Evolutionary conservation across 2,329 filamentous ascomycete genomes (phyloP).

Genomic region (Pestalotiopsis sp.): DNA sequence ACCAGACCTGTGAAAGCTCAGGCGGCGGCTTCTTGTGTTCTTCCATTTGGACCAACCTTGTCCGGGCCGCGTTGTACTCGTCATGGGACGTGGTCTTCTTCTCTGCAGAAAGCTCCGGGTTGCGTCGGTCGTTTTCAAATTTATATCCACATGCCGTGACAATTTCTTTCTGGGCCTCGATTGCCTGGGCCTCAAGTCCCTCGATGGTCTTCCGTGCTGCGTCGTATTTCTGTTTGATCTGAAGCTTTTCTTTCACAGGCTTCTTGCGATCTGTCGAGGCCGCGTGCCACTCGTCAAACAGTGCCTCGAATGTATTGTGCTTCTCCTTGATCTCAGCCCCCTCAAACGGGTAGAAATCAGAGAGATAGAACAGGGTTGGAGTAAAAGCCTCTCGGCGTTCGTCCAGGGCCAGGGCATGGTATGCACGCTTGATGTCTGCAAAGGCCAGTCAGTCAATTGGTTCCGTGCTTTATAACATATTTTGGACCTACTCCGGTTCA

Average conservation of each 20-base stretch:
- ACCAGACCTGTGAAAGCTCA: slow-evolving; percentile 54
- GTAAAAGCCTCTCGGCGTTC: slow-evolving; percentile 45
- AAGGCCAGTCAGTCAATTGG: neutral
- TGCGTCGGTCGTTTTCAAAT: neutral
- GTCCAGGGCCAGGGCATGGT: slow-evolving; percentile 40
- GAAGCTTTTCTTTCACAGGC: neutral
- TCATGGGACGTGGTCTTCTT: neutral
- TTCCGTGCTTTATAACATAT: neutral
- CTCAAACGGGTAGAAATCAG: slow-evolving; percentile 19
- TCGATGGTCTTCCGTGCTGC: neutral
- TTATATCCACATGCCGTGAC: neutral
- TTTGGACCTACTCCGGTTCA: slow-evolving; percentile 17
- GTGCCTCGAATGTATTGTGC: slow-evolving; percentile 8
- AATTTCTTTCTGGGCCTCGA: neutral
- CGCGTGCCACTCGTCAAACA: neutral
- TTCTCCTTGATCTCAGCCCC: slow-evolving; percentile 18
- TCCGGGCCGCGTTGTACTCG: slow-evolving; percentile 5
- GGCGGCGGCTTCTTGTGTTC: slow-evolving; percentile 15
- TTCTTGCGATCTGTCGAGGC: neutral
- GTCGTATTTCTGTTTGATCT: neutral
- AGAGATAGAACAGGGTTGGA: slow-evolving; percentile 54
- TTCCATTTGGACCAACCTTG: slow-evolving; percentile 13
- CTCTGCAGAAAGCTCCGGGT: neutral
- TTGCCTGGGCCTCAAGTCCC: neutral
- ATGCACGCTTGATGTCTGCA: slow-evolving; percentile 36